A percentile compares a stretch with the other conserved stretches of the same genome.
phyloP scores from a whole-genome alignment of 139 green algal species.

The Bryopsis sp. region DNA sequence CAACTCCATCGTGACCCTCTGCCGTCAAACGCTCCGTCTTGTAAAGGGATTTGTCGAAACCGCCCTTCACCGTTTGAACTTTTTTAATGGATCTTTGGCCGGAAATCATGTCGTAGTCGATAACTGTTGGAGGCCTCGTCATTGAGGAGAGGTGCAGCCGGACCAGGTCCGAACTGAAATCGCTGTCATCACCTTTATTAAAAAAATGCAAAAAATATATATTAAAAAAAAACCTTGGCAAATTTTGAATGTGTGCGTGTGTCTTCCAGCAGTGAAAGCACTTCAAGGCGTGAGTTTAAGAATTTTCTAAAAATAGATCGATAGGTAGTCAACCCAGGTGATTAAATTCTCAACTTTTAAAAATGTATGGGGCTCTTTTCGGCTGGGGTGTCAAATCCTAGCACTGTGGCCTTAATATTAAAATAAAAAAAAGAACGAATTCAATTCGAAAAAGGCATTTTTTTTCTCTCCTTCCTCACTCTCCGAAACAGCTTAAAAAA shows the following conservation, averaged over 20 bases:
- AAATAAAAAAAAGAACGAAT: too few species aligned
- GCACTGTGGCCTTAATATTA: too few species aligned
- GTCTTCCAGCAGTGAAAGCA: conserved; percentile 1
- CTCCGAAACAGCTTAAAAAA: too few species aligned
- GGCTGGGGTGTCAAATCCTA: too few species aligned
- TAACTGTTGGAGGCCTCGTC: conserved; percentile 58
- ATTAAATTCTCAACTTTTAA: not conserved
- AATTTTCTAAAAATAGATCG: conserved; percentile 38
- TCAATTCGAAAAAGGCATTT: too few species aligned
- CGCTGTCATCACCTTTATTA: conserved; percentile 41
- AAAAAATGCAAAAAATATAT: too few species aligned
- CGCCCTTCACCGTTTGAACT: conserved; percentile 62
- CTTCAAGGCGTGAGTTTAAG: conserved; percentile 51
- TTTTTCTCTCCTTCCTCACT: too few species aligned
- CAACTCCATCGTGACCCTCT: conserved; percentile 45
- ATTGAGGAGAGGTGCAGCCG: conserved; percentile 69
- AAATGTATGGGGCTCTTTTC: too few species aligned
- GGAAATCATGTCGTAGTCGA: conserved; percentile 71
- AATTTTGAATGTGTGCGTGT: not conserved
- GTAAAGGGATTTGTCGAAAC: conserved; percentile 67
- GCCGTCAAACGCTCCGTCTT: conserved; percentile 68
- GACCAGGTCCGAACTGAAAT: conserved; percentile 70
- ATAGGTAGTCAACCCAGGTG: conserved; percentile 25
- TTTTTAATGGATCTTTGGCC: conserved; percentile 54
- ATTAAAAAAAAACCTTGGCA: not conserved